These are phyloP conservation scores for Astrothelium subdiscretum DNA, from an alignment of 495 filamentous ascomycete genomes.

Conservation along the genomic window DNA sequence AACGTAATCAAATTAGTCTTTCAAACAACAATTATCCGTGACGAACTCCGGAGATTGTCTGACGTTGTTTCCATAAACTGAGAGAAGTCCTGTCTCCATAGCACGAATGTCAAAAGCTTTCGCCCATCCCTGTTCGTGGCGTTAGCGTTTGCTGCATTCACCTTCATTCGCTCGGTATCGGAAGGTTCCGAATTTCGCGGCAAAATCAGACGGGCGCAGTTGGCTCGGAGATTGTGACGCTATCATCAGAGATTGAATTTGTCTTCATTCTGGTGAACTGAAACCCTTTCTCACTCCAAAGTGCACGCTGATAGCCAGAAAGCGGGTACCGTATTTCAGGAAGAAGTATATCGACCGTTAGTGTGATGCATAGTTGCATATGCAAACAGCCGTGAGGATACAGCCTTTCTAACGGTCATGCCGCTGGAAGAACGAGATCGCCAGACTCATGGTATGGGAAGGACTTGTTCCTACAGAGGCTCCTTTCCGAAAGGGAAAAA, in stretches of 20 bases:
- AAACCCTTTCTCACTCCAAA: not conserved
- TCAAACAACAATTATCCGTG: no score
- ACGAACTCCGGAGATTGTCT: no score
- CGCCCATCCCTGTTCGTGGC: not conserved
- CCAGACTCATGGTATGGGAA: not conserved
- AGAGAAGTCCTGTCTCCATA: no score
- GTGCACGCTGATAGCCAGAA: not conserved
- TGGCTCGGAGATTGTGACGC: not conserved
- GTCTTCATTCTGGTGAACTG: not conserved
- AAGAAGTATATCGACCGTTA: not conserved
- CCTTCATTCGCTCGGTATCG: not conserved
- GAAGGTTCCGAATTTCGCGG: not conserved
- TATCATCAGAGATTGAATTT: not conserved
- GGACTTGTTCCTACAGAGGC: no score
- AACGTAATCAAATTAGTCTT: no score
- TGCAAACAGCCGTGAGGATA: not conserved
- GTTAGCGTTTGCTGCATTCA: not conserved
- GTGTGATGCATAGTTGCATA: not conserved
- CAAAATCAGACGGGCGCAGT: no score
- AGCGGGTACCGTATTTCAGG: not conserved
- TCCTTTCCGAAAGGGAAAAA: not conserved
- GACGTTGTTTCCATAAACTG: no score
- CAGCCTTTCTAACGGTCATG: not conserved
- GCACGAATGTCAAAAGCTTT: not conserved
- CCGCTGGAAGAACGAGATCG: not conserved